Conservation (phyloP, 257 asterid genomes). For the Apocynum venetum region DNA sequence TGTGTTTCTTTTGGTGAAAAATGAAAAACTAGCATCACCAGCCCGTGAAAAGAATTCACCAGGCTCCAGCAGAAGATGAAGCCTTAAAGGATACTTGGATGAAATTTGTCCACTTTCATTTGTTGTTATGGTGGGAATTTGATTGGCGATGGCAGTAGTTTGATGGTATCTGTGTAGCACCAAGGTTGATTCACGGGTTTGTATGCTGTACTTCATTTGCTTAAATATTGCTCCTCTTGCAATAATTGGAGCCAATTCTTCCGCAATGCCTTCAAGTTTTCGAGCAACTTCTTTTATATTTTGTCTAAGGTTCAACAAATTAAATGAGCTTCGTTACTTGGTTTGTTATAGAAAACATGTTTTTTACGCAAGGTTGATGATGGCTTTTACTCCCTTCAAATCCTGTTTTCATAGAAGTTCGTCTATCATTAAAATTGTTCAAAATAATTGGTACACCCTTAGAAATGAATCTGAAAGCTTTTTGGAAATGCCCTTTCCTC, state of each 20-base stretch:
- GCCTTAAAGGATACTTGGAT: conserved; percentile 34
- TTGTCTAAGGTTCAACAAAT: conserved; percentile 29
- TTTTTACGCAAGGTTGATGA: too few species aligned
- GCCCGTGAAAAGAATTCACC: conserved; percentile 21
- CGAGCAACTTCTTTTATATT: conserved; percentile 30
- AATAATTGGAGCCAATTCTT: conserved; percentile 34
- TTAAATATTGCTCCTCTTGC: conserved; percentile 11
- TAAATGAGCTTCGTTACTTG: too few species aligned
- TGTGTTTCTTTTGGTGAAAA: conserved; percentile 25
- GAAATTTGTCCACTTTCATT: conserved; percentile 23
- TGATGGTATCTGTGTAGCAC: conserved; percentile 43
- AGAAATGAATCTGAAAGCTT: too few species aligned
- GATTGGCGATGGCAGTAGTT: conserved; percentile 11
- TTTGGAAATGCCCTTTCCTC: too few species aligned
- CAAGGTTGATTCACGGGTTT: conserved; percentile 27
- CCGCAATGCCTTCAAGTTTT: conserved; percentile 34
- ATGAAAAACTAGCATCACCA: conserved; percentile 18
- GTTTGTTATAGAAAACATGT: too few species aligned
- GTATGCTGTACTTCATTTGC: conserved; percentile 13
- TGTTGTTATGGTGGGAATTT: conserved; percentile 18
- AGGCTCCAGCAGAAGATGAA: conserved; percentile 42
- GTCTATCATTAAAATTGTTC: too few species aligned
- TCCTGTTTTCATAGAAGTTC: too few species aligned
- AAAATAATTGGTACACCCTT: too few species aligned
- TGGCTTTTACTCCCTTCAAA: too few species aligned